Evolutionary conservation across 306 rosid genomes (phyloP).

Genomic region (Prunus salicina): DNA sequence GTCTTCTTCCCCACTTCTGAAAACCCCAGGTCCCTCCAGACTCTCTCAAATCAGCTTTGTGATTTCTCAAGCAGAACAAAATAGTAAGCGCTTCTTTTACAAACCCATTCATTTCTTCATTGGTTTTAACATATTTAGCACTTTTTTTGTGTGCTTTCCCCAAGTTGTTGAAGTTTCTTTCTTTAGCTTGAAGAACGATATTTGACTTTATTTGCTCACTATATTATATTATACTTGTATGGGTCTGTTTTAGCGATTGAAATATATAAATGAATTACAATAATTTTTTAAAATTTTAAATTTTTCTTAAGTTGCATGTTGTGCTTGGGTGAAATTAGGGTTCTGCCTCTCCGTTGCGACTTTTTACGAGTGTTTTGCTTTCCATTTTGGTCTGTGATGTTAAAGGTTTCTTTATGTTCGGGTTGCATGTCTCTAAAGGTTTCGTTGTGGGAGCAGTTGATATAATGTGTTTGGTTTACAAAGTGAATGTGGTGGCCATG

Average conservation of each 20-base stretch:
- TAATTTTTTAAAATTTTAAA: background rate
- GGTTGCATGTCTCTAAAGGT: background rate
- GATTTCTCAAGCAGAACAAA: conserved; percentile 9
- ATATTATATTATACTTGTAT: no score
- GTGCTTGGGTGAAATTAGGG: background rate
- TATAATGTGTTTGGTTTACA: background rate
- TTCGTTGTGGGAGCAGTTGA: background rate
- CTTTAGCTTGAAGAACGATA: background rate
- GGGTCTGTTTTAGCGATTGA: background rate
- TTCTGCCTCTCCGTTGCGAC: background rate
- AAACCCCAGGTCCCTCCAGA: conserved; percentile 4
- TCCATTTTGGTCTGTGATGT: background rate
- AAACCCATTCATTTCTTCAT: background rate
- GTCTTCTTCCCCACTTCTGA: conserved; percentile 1
- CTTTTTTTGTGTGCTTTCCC: background rate
- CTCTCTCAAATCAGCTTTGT: background rate
- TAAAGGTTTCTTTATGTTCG: background rate
- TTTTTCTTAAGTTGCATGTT: background rate
- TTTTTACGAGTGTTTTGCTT: background rate
- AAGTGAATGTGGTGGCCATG: background rate
- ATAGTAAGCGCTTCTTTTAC: conserved; percentile 12
- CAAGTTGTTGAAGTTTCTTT: background rate
- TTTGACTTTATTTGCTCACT: background rate
- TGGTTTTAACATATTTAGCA: background rate
- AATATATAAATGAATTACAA: background rate